phyloP scores from a whole-genome alignment of 2,329 filamentous ascomycete genomes.

The Arachnopeziza araneosa region DNA sequence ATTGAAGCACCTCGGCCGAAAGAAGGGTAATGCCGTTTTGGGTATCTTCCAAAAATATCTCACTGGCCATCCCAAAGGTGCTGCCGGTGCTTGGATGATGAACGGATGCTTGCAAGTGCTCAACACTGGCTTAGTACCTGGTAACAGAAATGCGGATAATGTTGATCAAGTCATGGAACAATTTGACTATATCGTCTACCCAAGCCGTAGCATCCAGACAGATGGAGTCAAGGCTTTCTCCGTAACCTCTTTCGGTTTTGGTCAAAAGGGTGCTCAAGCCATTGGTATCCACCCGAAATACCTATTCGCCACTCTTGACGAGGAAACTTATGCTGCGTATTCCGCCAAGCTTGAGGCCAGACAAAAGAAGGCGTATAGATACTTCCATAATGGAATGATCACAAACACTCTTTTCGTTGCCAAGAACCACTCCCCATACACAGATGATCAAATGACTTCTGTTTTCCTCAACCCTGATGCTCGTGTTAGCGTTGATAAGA shows the following conservation, averaged over 20 bases:
- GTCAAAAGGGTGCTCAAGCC: conserved; percentile 95
- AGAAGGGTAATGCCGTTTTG: conserved; percentile 91
- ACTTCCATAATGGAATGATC: conserved; percentile 97
- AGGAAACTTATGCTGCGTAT: conserved; percentile 76
- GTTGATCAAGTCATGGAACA: conserved; percentile 95
- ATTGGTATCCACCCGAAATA: conserved; percentile 97
- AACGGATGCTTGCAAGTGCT: conserved; percentile 96
- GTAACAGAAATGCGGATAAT: conserved; percentile 97
- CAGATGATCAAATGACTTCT: conserved; percentile 75
- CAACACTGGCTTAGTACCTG: conserved; percentile 88
- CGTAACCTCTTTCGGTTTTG: conserved; percentile 98
- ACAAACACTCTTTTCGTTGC: conserved; percentile 97
- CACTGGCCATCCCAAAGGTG: conserved; percentile 98
- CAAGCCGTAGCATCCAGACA: conserved; percentile 90
- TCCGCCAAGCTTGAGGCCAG: conserved; percentile 81
- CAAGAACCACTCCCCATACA: conserved; percentile 87
- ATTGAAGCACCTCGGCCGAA: conserved; percentile 86
- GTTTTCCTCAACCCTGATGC: conserved; percentile 93
- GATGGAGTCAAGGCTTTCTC: conserved; percentile 98
- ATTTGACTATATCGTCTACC: conserved; percentile 97
- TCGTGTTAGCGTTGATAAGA: conserved; percentile 80
- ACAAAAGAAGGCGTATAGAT: conserved; percentile 98
- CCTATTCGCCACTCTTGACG: conserved; percentile 88
- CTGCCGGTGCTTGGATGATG: conserved; percentile 99
- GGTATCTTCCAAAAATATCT: conserved; percentile 99